Conservation (phyloP, 1,139 yeast genomes). For the Nakaseomyces bracarensis region DNA sequence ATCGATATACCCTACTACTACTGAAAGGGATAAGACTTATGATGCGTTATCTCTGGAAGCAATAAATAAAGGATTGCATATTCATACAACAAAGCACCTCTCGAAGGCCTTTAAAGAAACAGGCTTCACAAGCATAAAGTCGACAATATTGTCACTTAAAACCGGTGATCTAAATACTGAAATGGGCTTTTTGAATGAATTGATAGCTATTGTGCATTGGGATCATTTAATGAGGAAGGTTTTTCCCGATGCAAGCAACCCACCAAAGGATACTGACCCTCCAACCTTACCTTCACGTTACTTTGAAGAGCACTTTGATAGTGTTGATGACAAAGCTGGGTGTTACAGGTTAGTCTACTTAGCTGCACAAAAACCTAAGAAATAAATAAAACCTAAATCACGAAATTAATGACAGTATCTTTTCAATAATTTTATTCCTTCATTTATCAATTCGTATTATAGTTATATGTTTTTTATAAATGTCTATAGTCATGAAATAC, state of each 20-base stretch:
- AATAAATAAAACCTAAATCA: neutral
- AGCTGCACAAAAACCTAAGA: slow-evolving; percentile 27
- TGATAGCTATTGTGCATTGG: slow-evolving; percentile 19
- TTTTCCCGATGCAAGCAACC: slow-evolving; percentile 15
- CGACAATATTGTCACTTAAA: slow-evolving; percentile 23
- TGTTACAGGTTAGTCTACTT: slow-evolving; percentile 21
- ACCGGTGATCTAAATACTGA: slow-evolving; percentile 26
- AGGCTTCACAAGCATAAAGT: slow-evolving; percentile 27
- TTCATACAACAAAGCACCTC: slow-evolving; percentile 26
- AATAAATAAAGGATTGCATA: slow-evolving; percentile 24
- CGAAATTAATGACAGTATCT: neutral
- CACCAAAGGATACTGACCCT: slow-evolving; percentile 18
- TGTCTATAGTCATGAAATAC: neutral
- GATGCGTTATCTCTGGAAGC: slow-evolving; percentile 25
- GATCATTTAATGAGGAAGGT: slow-evolving; percentile 20
- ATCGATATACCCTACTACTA: slow-evolving; percentile 16
- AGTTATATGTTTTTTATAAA: neutral
- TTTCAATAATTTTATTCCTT: too few relatives aligned
- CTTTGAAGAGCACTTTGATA: slow-evolving; percentile 25
- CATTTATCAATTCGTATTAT: too few relatives aligned
- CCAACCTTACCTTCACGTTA: slow-evolving; percentile 21
- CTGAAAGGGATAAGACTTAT: slow-evolving; percentile 21
- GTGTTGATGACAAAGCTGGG: slow-evolving; percentile 25
- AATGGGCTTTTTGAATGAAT: slow-evolving; percentile 29
- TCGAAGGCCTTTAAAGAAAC: slow-evolving; percentile 22